phyloP scores from a whole-genome alignment of 768 basidiomycete genomes.

The Obba rivulosa region DNA sequence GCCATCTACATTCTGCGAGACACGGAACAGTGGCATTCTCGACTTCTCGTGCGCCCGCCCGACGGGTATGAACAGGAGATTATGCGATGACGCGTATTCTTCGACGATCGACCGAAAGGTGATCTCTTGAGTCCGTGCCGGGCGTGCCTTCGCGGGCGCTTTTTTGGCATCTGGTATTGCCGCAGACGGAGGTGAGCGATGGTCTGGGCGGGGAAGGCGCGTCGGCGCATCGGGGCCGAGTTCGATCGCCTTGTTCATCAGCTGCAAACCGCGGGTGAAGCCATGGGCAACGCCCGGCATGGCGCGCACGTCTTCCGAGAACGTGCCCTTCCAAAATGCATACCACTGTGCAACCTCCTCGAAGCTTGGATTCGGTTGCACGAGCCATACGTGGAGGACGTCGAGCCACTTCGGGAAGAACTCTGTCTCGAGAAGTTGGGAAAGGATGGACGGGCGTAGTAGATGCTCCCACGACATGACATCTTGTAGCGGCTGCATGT shows the following conservation, averaged over 20 bases:
- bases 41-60: conserved; percentile 82
- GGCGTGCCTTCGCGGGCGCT: conserved; percentile 32
- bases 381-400: conserved; percentile 86
- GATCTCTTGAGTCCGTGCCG: conserved; percentile 68
- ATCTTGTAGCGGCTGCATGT: conserved; percentile 73
- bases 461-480: conserved; percentile 75
- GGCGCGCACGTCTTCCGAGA: conserved; percentile 65
- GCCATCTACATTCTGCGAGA: conserved; percentile 74
- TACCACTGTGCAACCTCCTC: conserved; percentile 95
- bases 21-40: conserved; percentile 84
- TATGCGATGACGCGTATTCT: conserved; percentile 78
- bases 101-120: conserved; percentile 94
- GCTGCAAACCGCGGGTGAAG: conserved; percentile 81
- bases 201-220: conserved; percentile 63
- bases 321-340: conserved; percentile 77
- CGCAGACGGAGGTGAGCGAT: conserved; percentile 31
- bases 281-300: conserved; percentile 67
- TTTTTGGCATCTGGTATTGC: conserved; percentile 24
- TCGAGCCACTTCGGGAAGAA: conserved; percentile 99
- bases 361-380: conserved; percentile 82
- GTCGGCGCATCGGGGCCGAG: conserved; percentile 74
- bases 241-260: conserved; percentile 93
- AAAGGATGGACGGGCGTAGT: conserved; percentile 71
- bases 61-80: conserved; percentile 85
- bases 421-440: conserved; percentile 81